Conservation (phyloP, 345 rosid species). For the Gossypium rotundifolium region DNA sequence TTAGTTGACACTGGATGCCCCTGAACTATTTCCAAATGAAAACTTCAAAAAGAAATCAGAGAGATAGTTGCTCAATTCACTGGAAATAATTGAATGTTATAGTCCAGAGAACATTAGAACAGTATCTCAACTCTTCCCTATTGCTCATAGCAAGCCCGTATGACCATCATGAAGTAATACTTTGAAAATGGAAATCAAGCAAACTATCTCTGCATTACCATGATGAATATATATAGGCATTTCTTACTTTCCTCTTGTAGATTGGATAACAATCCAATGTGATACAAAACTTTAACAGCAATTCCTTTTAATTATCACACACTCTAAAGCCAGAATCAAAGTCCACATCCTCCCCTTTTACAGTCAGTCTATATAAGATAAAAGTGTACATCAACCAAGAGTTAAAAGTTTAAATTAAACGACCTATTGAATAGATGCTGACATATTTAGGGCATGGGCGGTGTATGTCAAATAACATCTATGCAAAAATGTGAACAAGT, state of each 20-base stretch:
- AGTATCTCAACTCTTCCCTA: neutral
- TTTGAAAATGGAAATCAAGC: neutral
- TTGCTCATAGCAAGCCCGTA: neutral
- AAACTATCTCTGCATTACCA: neutral
- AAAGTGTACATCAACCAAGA: neutral
- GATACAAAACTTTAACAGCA: neutral
- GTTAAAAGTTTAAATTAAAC: neutral
- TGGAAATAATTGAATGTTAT: neutral
- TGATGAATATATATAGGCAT: neutral
- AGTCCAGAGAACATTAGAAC: neutral
- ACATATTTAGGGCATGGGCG: neutral
- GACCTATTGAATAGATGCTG: neutral
- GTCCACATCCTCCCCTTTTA: neutral
- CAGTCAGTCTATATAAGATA: slow-evolving; percentile 5
- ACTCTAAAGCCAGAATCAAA: neutral
- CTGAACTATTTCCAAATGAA: neutral
- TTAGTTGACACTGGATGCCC: slow-evolving; percentile 3
- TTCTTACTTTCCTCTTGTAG: neutral
- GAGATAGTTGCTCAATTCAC: neutral
- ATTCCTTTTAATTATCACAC: neutral
- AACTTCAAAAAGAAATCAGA: neutral
- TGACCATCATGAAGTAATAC: neutral
- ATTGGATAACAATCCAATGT: neutral
- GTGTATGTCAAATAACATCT: neutral
- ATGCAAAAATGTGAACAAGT: slow-evolving; percentile 12